Evolutionary conservation across 129 eudicot genomes (phyloP), one percentile per base, ranked within the genome.

Genomic region (Flaveria sonorensis): DNA sequence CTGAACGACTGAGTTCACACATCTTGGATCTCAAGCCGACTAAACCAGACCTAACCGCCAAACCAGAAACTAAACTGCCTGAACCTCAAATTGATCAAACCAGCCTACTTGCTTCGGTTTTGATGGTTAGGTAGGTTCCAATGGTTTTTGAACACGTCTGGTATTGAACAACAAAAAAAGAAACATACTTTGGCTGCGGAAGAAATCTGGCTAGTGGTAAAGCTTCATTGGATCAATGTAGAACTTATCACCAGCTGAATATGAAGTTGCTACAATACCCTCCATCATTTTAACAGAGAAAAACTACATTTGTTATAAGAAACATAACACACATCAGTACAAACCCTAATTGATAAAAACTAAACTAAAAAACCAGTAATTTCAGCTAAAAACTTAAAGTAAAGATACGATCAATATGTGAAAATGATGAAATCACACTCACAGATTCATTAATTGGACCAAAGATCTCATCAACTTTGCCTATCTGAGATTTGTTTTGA

Each of bases 401-500:
- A 56, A 56, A 56, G 26, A 56, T 7, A 60, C 0, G 11, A 57
- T 4, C 2, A 16, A 51, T 2, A 15, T 11, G 15, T 20, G 0
- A 67, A 64, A 60, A 46, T 8, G 18, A 6, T 20, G 36, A 75
- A 60, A 21, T 61, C 45, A 3, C 1, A 55, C 96, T 90, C 61
- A 93, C 98, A 30, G 98, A 93, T 83, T 93, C 98, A 87, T 93
- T 93, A 73, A 93, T 90, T 2, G 98, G 97, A 24, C 98, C 98
- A 32, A 93, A 93, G 10, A 93, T 93, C 66, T 93, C 98, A 79
- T 93, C 98, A n/a, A 90, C 98, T 85, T 93, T 93, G 68, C 98
- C 98, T 66, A 93, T 93, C 76, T 87, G 90, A 20, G 98, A 89
- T 83, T 85, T 93, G 83, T 93, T 93, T 86, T 93, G 87, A 47